Percentiles rank a stretch among this genome's conserved stretches.
These are phyloP conservation scores for Zygnema circumcarinatum DNA, from an alignment of 139 green algal genomes.

Conservation along the genomic window DNA sequence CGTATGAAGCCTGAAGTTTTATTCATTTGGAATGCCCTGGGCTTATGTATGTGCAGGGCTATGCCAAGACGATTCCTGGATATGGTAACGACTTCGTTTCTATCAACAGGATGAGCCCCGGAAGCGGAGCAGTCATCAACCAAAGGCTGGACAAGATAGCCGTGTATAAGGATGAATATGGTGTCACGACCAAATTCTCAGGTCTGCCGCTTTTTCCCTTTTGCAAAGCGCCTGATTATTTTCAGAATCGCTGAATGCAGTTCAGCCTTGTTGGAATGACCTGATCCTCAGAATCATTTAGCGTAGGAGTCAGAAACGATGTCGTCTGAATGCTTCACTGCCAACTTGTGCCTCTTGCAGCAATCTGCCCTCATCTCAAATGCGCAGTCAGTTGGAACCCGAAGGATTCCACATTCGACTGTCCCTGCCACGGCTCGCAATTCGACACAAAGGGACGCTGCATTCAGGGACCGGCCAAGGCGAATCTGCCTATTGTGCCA, in stretches of 20 bases:
- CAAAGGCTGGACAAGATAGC: slow-evolving; percentile 38
- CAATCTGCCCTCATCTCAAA: slow-evolving; percentile 71
- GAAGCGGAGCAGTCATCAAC: slow-evolving; percentile 24
- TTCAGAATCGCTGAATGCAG: background rate
- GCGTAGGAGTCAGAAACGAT: background rate
- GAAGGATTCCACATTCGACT: slow-evolving; percentile 75
- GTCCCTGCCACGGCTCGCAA: slow-evolving; percentile 73
- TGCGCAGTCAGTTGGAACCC: slow-evolving; percentile 73
- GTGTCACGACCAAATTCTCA: slow-evolving; percentile 28
- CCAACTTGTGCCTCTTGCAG: slow-evolving; percentile 14
- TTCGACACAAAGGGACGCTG: slow-evolving; percentile 69
- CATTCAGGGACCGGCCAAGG: slow-evolving; percentile 71
- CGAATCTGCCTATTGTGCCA: slow-evolving; percentile 52
- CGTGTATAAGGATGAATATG: slow-evolving; percentile 33
- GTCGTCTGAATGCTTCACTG: background rate
- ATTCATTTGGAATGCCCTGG: too few relatives aligned
- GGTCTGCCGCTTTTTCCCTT: slow-evolving; percentile 16
- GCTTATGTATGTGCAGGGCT: slow-evolving; percentile 42
- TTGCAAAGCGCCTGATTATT: background rate
- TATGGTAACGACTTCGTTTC: slow-evolving; percentile 13
- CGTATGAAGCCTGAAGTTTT: too few relatives aligned
- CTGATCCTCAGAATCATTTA: background rate
- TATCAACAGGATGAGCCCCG: slow-evolving; percentile 17
- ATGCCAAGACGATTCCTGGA: slow-evolving; percentile 24
- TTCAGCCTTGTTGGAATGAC: too few relatives aligned